Evolutionary conservation across 352 stramenopile genomes (phyloP).

Genomic region (Phytophthora megakarya): DNA sequence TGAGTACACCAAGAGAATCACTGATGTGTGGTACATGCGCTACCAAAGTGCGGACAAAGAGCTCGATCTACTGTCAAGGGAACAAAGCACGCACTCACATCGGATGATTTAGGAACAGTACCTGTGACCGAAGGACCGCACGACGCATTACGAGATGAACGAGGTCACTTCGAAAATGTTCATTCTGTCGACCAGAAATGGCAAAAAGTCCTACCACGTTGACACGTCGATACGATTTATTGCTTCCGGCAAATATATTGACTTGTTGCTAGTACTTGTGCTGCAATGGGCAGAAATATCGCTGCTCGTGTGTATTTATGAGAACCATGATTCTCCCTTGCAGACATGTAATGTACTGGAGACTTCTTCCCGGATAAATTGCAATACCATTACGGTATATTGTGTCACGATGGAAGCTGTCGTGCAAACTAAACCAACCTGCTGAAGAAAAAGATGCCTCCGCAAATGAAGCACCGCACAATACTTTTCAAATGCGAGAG

Average conservation of each 20-base stretch:
- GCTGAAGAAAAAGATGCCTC: constrained; percentile 6
- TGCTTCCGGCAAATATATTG: no score
- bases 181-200: not conserved
- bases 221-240: constrained; percentile 4
- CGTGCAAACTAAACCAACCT: not conserved
- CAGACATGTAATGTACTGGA: constrained; percentile 12
- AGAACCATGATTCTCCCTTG: not conserved
- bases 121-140: not conserved
- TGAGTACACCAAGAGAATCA: constrained; percentile 13
- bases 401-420: not conserved
- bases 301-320: constrained; percentile 14
- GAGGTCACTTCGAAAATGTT: constrained; percentile 2
- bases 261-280: no score
- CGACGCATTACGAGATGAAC: not conserved
- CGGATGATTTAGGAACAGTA: constrained; percentile 5
- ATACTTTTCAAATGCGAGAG: constrained; percentile 4
- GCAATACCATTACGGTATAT: not conserved
- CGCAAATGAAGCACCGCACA: not conserved
- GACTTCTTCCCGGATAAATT: not conserved
- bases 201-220: not conserved
- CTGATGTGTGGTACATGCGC: constrained; percentile 3
- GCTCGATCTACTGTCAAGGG: not conserved
- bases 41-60: not conserved
- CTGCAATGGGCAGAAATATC: constrained; percentile 1
- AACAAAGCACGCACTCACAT: constrained; percentile 4